Evolutionary conservation across 1,139 yeast species (phyloP).

Genomic region (Blastobotrys arbuscula): DNA sequence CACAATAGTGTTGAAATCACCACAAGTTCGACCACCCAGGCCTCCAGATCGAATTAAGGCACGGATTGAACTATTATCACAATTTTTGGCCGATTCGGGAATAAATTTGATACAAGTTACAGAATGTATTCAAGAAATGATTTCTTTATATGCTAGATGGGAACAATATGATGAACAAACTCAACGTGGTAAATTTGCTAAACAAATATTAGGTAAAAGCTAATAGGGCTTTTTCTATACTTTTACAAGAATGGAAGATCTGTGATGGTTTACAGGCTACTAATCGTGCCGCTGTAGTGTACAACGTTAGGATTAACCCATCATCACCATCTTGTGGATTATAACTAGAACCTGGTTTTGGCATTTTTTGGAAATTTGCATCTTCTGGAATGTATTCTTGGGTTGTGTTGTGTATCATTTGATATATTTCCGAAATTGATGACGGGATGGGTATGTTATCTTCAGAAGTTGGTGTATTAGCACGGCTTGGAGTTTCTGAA

Average conservation of each 20-base stretch:
- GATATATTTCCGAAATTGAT: slow-evolving; percentile 21
- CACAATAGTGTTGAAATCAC: slow-evolving; percentile 53
- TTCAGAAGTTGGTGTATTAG: background rate
- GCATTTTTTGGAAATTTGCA: background rate
- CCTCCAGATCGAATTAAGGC: slow-evolving; percentile 32
- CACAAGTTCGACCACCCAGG: slow-evolving; percentile 28
- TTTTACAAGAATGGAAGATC: slow-evolving; percentile 5
- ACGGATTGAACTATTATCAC: slow-evolving; percentile 45
- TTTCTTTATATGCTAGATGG: slow-evolving; percentile 79
- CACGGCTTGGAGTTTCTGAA: slow-evolving; percentile 3
- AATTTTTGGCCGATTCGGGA: slow-evolving; percentile 67
- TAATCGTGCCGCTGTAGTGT: slow-evolving; percentile 16
- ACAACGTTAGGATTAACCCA: slow-evolving; percentile 11
- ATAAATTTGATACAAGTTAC: slow-evolving; percentile 70
- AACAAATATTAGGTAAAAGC: slow-evolving; percentile 4
- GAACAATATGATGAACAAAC: slow-evolving; percentile 64
- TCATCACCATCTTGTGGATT: background rate
- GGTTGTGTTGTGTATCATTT: slow-evolving; percentile 14
- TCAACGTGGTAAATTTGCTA: slow-evolving; percentile 26
- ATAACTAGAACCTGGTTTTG: slow-evolving; percentile 20
- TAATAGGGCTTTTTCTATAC: slow-evolving; percentile 3
- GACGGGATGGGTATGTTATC: slow-evolving; percentile 15
- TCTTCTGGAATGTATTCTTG: background rate
- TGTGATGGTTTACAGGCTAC: slow-evolving; percentile 13
- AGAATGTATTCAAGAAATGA: slow-evolving; percentile 76